Evolutionary conservation across 2,329 filamentous ascomycete genomes (phyloP).

Genomic region (Fusarium cicatricum): DNA sequence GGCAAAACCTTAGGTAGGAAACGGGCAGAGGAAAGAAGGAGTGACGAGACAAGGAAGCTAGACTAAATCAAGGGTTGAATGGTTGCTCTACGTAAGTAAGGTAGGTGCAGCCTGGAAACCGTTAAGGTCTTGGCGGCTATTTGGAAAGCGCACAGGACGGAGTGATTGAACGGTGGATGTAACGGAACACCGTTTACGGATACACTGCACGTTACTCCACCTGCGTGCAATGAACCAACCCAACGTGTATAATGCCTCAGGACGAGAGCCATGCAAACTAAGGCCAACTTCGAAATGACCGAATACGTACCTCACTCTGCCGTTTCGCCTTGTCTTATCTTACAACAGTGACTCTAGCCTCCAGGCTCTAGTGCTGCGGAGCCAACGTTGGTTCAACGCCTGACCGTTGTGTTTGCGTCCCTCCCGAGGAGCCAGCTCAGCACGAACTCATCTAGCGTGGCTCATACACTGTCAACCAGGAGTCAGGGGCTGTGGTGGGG

Average conservation of each 20-base stretch:
- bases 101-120: not conserved
- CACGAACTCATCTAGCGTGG: slow-evolving; percentile 15
- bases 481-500: slow-evolving; percentile 8
- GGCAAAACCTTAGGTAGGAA: slow-evolving; percentile 3
- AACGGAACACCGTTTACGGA: slow-evolving; percentile 2
- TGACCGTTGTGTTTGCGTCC: slow-evolving; percentile 34
- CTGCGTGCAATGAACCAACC: slow-evolving; percentile 9
- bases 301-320: not conserved
- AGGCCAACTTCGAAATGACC: slow-evolving; percentile 6
- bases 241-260: slow-evolving; percentile 1
- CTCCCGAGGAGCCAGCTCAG: slow-evolving; percentile 10
- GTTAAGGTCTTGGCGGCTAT: not conserved
- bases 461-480: slow-evolving; percentile 9
- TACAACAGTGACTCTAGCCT: slow-evolving; percentile 7
- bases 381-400: slow-evolving; percentile 23
- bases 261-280: not conserved
- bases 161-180: slow-evolving; percentile 12
- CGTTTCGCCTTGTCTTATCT: slow-evolving; percentile 24
- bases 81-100: not conserved
- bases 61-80: not conserved
- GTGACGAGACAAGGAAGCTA: slow-evolving; percentile 16
- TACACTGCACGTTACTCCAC: not conserved
- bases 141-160: not conserved
- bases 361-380: slow-evolving; percentile 21
- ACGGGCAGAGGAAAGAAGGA: slow-evolving; percentile 19